Base-by-base conservation (phyloP, 2,329 filamentous ascomycete genomes). In the Xylariomycetidae sp. region DNA sequence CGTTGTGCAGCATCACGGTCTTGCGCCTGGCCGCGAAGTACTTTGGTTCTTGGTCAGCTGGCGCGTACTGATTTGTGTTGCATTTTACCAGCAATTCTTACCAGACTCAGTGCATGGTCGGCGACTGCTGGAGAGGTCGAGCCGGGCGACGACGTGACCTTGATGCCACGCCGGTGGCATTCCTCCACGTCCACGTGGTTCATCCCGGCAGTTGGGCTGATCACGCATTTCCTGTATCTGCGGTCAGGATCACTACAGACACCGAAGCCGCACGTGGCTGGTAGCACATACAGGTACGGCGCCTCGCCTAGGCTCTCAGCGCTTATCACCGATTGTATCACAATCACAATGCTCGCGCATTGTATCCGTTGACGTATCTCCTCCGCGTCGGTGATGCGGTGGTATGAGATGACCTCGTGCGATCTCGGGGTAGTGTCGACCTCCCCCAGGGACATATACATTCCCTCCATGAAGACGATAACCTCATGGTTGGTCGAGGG, bases 11-110 rank as follows among this genome's bases (percentile, higher is more conserved):
- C 15, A 38, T 19, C n/a, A 48, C 39, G 2, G 43, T 48, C 25
- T 44, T 46, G 13, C 44, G 43, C 18, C 47, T 46, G 3, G 45
- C 37, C 4, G 47, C 47, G 23, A 49, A 49, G 13, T 46, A 48
- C 44, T 49, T n/a, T n/a, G n/a, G n/a, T n/a, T n/a, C n/a, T n/a
- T n/a, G n/a, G n/a, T n/a, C n/a, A n/a, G n/a, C n/a, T n/a, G n/a
- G n/a, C n/a, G n/a, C n/a, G n/a, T n/a, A n/a, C n/a, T n/a, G n/a
- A n/a, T n/a, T n/a, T n/a, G n/a, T n/a, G n/a, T n/a, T n/a, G n/a
- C n/a, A n/a, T n/a, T n/a, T n/a, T n/a, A n/a, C n/a, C n/a, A n/a
- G n/a, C n/a, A n/a, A n/a, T n/a, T n/a, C 42, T 32, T 17, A 48
- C 47, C 17, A 49, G 29, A 31, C 47, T 45, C 12, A 49, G 26